phyloP scores from a whole-genome alignment of 495 filamentous ascomycete genomes.

The Penicillium cataractarum region DNA sequence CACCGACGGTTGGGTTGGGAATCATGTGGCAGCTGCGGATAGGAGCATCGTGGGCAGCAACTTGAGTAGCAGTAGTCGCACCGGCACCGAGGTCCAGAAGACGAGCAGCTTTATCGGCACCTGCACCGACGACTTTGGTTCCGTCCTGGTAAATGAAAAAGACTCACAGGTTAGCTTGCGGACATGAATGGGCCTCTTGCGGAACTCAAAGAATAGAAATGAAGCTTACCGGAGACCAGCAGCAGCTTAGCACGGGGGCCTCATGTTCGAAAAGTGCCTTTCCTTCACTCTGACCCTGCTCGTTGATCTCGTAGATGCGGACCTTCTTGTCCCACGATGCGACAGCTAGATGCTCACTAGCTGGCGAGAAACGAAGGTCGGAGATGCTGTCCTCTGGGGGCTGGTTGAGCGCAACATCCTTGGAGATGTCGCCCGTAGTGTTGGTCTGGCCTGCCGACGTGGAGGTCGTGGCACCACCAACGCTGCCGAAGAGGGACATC shows the following conservation, averaged over 20 bases:
- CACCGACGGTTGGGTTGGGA: constrained; percentile 49
- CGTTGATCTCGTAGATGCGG: constrained; percentile 85
- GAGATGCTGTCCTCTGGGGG: constrained; percentile 88
- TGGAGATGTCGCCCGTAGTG: constrained; percentile 86
- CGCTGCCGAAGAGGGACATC: constrained; percentile 66
- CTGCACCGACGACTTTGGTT: constrained; percentile 76
- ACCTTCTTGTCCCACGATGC: constrained; percentile 94
- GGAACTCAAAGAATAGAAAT: not conserved
- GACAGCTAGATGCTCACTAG: constrained; percentile 77
- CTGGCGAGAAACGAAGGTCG: constrained; percentile 79
- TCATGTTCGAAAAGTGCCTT: constrained; percentile 80
- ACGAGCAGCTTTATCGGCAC: constrained; percentile 82
- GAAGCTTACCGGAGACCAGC: constrained; percentile 79
- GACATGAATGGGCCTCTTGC: not conserved
- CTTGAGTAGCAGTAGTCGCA: constrained; percentile 57
- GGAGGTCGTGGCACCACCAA: constrained; percentile 38
- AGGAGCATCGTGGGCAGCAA: constrained; percentile 79
- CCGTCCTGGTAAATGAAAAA: constrained; percentile 55
- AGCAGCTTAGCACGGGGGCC: constrained; percentile 74
- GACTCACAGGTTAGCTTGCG: constrained; percentile 9
- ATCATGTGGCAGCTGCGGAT: constrained; percentile 81
- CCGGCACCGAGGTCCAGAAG: constrained; percentile 71
- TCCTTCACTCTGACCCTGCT: constrained; percentile 69
- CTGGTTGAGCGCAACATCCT: constrained; percentile 76
- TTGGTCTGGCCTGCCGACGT: constrained; percentile 56